Evolutionary conservation across 306 rosid genomes (phyloP).

Genomic region (Chamaecrista fasciculata): DNA sequence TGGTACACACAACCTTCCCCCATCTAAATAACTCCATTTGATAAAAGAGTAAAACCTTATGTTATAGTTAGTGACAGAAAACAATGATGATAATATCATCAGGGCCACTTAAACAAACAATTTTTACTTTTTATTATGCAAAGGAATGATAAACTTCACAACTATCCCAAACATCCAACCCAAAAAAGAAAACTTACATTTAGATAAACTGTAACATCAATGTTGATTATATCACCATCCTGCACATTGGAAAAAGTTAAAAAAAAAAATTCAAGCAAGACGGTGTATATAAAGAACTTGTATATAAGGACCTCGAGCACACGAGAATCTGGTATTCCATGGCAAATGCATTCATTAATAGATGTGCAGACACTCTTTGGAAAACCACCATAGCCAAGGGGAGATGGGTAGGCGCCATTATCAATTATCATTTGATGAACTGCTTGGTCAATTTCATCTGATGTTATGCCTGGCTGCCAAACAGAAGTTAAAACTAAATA

Average conservation of each 20-base stretch:
- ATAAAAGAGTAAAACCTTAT: background rate
- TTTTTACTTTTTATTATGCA: background rate
- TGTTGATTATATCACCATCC: conserved; percentile 96
- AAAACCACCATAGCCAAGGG: conserved; percentile 91
- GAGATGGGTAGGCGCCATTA: conserved; percentile 94
- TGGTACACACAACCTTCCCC: background rate
- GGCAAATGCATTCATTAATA: conserved; percentile 94
- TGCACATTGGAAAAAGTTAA: conserved; percentile 37
- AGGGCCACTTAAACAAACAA: background rate
- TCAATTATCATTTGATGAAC: conserved; percentile 96
- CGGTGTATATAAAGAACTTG: background rate
- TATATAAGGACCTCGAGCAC: conserved; percentile 62
- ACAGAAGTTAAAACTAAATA: conserved; percentile 48
- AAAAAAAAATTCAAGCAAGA: background rate
- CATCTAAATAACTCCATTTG: background rate
- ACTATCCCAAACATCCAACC: conserved; percentile 1
- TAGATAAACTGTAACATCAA: conserved; percentile 87
- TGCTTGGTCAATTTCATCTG: conserved; percentile 91
- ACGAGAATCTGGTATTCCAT: conserved; percentile 92
- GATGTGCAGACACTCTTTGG: conserved; percentile 99
- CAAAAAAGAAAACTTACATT: conserved; percentile 57
- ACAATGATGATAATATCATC: background rate
- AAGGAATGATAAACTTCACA: conserved; percentile 5
- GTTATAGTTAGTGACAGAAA: background rate
- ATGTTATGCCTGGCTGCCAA: conserved; percentile 93